Evolutionary conservation across 345 rosid species (phyloP), one percentile per base, ranked within the genome.

Genomic region (Excoecaria cochinchinensis): DNA sequence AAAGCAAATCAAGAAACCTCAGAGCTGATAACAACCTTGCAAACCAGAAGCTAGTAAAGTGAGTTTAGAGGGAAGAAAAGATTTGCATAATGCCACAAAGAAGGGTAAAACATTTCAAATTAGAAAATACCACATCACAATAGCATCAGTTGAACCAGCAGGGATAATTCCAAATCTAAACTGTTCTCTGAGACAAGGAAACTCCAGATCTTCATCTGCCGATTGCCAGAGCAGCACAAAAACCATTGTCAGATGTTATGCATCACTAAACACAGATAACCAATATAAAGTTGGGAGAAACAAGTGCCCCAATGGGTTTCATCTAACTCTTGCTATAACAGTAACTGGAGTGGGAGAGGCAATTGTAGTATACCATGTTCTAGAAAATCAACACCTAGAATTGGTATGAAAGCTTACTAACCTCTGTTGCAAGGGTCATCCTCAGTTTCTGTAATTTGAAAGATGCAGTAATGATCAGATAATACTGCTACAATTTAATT

Each of bases 101-200:
- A 71, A 25, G 42, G 24, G 31, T 42, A 60, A 69, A 59, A 67
- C 60, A 74, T 40, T 17, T 65, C 8, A 1, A 65, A 52, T 22
- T 72, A 69, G 78, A 79, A 74, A 46, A 22, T 85, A 94, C 99
- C 98, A 90, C 71, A 94, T 89, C 57, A 83, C 97, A 75, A 90
- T 88, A 22, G 98, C 97, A 77, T 94, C 97, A 44, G 97, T 94
- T 80, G 97, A 94, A 72, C 98, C 97, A 70, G 98, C 89, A 17
- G 97, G 98, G 75, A 90, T 92, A 82, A 94, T 85, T 76, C 98
- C 97, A 63, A 94, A 88, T 82, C 95, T 86, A 61, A 90, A 86
- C 69, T 74, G 62, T 76, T 80, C 86, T 74, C 78, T 82, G 71
- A 77, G 88, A 67, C 85, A 76, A 44, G 76, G 84, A 77, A 83